Evolutionary conservation across 2,329 filamentous ascomycete genomes (phyloP).

Genomic region (Neofusicoccum cordaticola): DNA sequence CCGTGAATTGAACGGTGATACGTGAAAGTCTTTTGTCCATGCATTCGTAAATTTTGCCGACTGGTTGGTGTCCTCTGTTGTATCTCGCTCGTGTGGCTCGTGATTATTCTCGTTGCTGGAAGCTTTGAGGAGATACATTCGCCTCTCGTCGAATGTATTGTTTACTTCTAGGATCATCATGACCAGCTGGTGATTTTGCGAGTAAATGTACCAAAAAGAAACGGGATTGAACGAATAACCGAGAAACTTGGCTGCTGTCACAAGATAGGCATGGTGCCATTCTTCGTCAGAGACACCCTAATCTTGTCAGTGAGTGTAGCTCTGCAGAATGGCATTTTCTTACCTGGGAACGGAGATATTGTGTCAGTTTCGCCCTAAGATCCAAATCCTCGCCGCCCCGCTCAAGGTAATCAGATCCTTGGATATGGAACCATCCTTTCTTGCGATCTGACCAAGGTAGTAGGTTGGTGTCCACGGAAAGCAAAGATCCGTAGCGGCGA

Average conservation of each 20-base stretch:
- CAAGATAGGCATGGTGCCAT: constrained; percentile 67
- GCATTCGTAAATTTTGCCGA: constrained; percentile 44
- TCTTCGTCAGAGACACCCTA: constrained; percentile 57
- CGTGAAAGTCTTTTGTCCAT: constrained; percentile 72
- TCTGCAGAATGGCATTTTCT: neutral
- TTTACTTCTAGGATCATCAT: constrained; percentile 72
- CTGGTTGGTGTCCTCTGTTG: neutral
- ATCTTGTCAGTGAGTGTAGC: constrained; percentile 6
- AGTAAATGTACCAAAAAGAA: constrained; percentile 78
- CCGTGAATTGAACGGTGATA: constrained; percentile 68
- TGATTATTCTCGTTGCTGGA: neutral
- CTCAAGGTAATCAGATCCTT: constrained; percentile 60
- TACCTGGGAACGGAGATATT: constrained; percentile 58
- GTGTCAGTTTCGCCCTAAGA: constrained; percentile 61
- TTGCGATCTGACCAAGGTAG: constrained; percentile 24
- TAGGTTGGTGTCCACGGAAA: constrained; percentile 46
- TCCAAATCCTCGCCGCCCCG: constrained; percentile 53
- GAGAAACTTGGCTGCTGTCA: constrained; percentile 67
- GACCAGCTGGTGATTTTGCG: constrained; percentile 53
- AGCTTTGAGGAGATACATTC: constrained; percentile 60
- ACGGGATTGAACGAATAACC: constrained; percentile 73
- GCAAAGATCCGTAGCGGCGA: constrained; percentile 51
- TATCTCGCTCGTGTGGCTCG: neutral
- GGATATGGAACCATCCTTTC: constrained; percentile 58
- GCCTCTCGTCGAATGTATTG: constrained; percentile 71